Evolutionary conservation across 108 stramenopile genomes (phyloP), one percentile per base, ranked within the genome.

Genomic region (Fragilariopsis cylindrus): DNA sequence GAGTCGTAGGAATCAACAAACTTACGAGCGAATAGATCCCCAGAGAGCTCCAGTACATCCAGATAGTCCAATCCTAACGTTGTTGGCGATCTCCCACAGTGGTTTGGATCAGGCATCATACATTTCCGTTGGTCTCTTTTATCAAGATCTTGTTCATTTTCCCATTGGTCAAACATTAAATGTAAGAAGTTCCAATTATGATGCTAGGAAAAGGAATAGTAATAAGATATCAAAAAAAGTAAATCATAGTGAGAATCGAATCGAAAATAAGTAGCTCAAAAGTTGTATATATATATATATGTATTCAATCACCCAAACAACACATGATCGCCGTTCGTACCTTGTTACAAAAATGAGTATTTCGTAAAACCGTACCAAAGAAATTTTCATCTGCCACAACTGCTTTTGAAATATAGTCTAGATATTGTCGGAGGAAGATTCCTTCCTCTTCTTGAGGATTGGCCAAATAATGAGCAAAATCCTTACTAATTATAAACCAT

Each of bases 311-410:
- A 30, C 30, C 30, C 52, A 53, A n/a, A 2, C 52, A 53, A 53
- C 15, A 53, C 15, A 53, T 53, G 2, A 53, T 11, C 15, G 52
- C 30, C 30, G 2, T 30, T 30, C 30, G 12, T 46, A 65, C 65
- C 65, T 89, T 90, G 55, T 77, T 71, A 75, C 97, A 98, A 65
- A 90, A 92, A 13, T 83, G 83, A 5, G 96, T 92, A 65, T 96
- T 88, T 45, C 91, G 88, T n/a, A 98, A 58, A 30, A 96, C 85
- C 1, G 97, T 98, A 13, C 94, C 93, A 76, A 98, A 97, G 83
- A 95, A 98, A 46, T 89, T 85, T 86, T 98, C 97, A 77, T 98
- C 97, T 7, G 97, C 96, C 60, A 98, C 96, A 12, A 97, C 96
- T 21, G 95, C 90, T 76, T 97, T 89, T 74, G 88, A 69, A 30